Conservation (phyloP, 1,284 basidiomycete genomes). For the Leccinum pallidistipes region DNA sequence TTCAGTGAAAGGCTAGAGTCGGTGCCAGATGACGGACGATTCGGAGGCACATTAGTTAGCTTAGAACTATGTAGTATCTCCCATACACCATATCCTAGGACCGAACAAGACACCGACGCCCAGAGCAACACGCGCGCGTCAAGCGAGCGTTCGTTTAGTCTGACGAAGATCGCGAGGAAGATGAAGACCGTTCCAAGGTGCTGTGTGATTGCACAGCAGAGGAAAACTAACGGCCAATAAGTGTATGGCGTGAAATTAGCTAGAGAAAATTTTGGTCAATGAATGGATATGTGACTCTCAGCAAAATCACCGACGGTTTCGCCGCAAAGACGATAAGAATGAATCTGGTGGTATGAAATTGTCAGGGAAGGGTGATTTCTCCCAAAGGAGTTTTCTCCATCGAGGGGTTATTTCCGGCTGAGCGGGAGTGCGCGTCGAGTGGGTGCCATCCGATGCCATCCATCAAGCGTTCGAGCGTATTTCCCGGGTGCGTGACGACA, state of each 20-base stretch:
- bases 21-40: constrained; percentile 23
- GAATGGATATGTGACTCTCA: constrained; percentile 7
- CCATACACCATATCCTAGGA: constrained; percentile 63
- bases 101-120: constrained; percentile 59
- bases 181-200: constrained; percentile 80
- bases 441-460: constrained; percentile 5
- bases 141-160: constrained; percentile 62
- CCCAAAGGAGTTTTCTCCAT: constrained; percentile 90
- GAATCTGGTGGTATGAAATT: constrained; percentile 81
- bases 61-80: constrained; percentile 49
- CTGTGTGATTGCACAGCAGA: constrained; percentile 82
- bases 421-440: background rate
- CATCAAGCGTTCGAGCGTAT: background rate
- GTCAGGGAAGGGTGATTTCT: constrained; percentile 74
- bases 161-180: constrained; percentile 81
- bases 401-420: constrained; percentile 1
- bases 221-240: constrained; percentile 71
- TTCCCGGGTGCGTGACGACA: constrained; percentile 3
- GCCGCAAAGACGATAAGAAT: constrained; percentile 78
- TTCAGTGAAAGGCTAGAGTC: constrained; percentile 6
- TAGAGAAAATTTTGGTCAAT: constrained; percentile 35
- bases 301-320: constrained; percentile 62
- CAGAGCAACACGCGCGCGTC: constrained; percentile 73
- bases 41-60: constrained; percentile 18
- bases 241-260: constrained; percentile 77